These are phyloP conservation scores for Spiromastix sp. DNA, from an alignment of 2,329 filamentous ascomycete genomes.

Conservation along the genomic window DNA sequence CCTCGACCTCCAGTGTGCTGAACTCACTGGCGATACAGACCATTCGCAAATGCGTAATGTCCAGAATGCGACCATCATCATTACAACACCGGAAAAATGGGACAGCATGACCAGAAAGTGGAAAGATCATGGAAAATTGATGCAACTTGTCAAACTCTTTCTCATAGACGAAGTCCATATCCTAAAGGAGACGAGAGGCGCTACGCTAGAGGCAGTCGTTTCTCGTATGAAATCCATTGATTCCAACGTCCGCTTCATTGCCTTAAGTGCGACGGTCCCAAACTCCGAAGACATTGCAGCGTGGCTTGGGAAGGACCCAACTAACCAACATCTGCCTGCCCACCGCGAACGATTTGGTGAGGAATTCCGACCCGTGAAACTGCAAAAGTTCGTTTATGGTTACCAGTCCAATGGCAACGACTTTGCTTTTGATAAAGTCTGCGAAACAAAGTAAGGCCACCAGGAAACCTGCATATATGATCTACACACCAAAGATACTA, in stretches of 20 bases:
- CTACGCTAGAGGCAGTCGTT: conserved; percentile 72
- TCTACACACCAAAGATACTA: too few species aligned
- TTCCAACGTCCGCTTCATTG: conserved; percentile 65
- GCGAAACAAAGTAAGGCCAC: conserved; percentile 51
- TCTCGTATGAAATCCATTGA: conserved; percentile 79
- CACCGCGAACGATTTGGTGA: conserved; percentile 62
- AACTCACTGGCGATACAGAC: conserved; percentile 75
- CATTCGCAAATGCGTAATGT: conserved; percentile 55
- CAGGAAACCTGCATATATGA: too few species aligned
- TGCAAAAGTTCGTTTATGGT: conserved; percentile 68
- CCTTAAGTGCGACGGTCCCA: conserved; percentile 72
- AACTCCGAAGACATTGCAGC: conserved; percentile 70
- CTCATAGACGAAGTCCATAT: conserved; percentile 85
- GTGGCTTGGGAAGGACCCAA: conserved; percentile 62
- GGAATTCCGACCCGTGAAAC: conserved; percentile 65
- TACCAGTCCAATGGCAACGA: conserved; percentile 57
- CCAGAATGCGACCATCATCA: conserved; percentile 66
- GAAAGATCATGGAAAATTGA: conserved; percentile 65
- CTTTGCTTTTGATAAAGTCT: conserved; percentile 62
- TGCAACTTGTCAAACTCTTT: conserved; percentile 67
- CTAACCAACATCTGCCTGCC: conserved; percentile 53
- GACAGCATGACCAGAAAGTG: conserved; percentile 81
- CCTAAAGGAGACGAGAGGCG: conserved; percentile 66
- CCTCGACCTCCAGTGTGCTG: conserved; percentile 58
- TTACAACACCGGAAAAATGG: conserved; percentile 88